Evolutionary conservation across 805 yeast species (phyloP).

Genomic region (Wickerhamiella slavikovae): DNA sequence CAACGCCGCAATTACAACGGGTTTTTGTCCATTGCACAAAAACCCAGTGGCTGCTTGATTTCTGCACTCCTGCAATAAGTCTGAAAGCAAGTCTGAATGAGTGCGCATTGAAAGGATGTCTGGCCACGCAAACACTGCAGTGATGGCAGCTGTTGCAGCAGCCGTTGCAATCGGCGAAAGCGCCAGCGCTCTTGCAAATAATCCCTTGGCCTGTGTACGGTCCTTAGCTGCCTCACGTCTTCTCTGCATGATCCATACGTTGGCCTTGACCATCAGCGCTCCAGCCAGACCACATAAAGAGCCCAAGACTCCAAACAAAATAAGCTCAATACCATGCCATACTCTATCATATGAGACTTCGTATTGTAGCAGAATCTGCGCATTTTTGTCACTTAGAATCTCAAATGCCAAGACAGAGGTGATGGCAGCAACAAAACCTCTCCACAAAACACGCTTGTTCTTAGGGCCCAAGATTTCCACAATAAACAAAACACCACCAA

Average conservation of each 20-base stretch:
- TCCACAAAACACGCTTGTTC: constrained; percentile 57
- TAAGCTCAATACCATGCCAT: constrained; percentile 50
- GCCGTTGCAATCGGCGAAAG: constrained; percentile 27
- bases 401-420: constrained; percentile 43
- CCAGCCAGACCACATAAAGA: constrained; percentile 52
- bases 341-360: constrained; percentile 47
- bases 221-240: no score
- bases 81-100: constrained; percentile 30
- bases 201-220: no score
- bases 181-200: constrained; percentile 19
- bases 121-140: constrained; percentile 37
- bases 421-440: constrained; percentile 61
- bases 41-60: constrained; percentile 7
- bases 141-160: constrained; percentile 25
- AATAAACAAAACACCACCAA: constrained; percentile 78
- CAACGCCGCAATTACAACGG: constrained; percentile 12
- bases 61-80: constrained; percentile 49
- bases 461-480: constrained; percentile 24
- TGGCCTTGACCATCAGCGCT: constrained; percentile 27
- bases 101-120: constrained; percentile 34
- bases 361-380: constrained; percentile 34
- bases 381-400: constrained; percentile 28
- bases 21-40: constrained; percentile 5
- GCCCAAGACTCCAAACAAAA: constrained; percentile 59
- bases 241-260: no score